Conservation (phyloP, 179 eudicot genomes). For the Silene noctiflora region DNA sequence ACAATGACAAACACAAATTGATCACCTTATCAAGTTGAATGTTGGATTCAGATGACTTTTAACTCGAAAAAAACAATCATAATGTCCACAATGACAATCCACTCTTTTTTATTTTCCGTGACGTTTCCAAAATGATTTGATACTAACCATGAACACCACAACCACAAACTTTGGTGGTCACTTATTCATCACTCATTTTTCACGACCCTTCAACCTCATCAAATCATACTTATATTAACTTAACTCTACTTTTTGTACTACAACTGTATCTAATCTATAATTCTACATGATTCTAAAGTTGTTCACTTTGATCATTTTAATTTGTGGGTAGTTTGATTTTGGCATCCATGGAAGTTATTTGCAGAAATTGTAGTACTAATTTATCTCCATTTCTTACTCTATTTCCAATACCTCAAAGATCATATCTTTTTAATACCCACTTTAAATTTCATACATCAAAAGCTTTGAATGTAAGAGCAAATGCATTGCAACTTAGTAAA, state of each 20-base stretch:
- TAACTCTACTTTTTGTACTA: background rate
- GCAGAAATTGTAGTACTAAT: conserved; percentile 14
- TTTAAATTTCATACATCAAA: conserved; percentile 17
- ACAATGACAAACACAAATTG: no score
- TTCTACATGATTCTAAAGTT: background rate
- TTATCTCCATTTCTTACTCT: no score
- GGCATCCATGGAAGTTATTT: conserved; percentile 30
- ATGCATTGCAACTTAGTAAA: conserved; percentile 31
- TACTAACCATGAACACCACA: background rate
- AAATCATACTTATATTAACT: conserved; percentile 1
- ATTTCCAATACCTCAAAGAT: no score
- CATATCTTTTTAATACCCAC: conserved; percentile 20
- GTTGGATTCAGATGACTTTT: background rate
- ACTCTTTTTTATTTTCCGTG: conserved; percentile 2
- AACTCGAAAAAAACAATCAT: background rate
- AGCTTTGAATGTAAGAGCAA: conserved; percentile 27
- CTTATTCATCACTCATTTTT: conserved; percentile 28
- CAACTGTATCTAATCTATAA: background rate
- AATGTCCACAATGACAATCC: background rate
- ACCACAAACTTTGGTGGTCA: conserved; percentile 11
- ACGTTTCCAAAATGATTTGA: conserved; percentile 7
- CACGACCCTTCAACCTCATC: background rate
- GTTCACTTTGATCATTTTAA: background rate
- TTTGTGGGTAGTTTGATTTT: conserved; percentile 11
- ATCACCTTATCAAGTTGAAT: background rate